A percentile compares a stretch with the other conserved stretches of the same genome.
phyloP scores from a whole-genome alignment of 176 grass and related monocot genomes.

The Oryza australiensis region DNA sequence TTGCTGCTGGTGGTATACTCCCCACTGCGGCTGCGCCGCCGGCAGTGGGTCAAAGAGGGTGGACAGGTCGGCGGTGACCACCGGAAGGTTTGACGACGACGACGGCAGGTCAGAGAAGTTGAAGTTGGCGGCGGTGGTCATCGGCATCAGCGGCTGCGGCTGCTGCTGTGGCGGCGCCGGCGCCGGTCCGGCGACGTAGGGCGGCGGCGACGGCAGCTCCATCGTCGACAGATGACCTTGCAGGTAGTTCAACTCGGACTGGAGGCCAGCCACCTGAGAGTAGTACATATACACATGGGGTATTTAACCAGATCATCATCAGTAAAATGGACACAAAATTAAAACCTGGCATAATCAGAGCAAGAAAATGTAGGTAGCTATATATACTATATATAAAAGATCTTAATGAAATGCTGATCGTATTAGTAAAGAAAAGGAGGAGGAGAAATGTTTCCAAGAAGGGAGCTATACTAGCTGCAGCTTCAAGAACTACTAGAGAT shows the following conservation, averaged over 20 bases:
- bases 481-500: background rate
- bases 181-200: background rate
- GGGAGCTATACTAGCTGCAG: background rate
- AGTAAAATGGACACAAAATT: background rate
- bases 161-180: no score
- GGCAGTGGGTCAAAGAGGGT: constrained; percentile 33
- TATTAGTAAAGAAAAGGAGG: background rate
- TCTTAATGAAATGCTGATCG: background rate
- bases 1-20: constrained; percentile 22
- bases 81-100: constrained; percentile 39
- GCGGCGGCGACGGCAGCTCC: constrained; percentile 60
- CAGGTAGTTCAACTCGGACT: constrained; percentile 64
- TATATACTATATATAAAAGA: background rate
- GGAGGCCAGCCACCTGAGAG: constrained; percentile 59
- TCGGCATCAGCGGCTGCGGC: constrained; percentile 26
- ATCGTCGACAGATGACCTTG: constrained; percentile 55
- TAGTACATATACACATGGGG: background rate
- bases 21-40: constrained; percentile 26
- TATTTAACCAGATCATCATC: background rate
- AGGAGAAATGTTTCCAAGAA: constrained; percentile 5
- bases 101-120: constrained; percentile 58
- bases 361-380: background rate
- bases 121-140: constrained; percentile 32
- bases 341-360: background rate
- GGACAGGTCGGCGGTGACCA: constrained; percentile 42